Evolutionary conservation across 305 asterid species (phyloP), one percentile per base, ranked within the genome.

Genomic region (Fraxinus nigra): DNA sequence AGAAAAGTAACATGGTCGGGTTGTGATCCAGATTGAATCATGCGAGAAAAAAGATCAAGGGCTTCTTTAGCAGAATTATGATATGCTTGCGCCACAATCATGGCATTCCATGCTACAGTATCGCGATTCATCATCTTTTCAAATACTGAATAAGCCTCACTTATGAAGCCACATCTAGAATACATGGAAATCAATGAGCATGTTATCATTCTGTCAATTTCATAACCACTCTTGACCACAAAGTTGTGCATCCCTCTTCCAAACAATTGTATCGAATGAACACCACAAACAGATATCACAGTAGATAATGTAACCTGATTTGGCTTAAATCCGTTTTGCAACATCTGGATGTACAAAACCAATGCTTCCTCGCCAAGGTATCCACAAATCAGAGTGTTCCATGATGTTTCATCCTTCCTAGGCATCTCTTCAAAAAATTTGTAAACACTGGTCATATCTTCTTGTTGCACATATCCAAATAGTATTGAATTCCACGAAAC

Each of bases 311-410:
- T 92, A 48, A 86, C 87, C 80, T 89, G 91, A 83, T 87, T 88
- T 2, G 95, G 92, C 84, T 63, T 81, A 65, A 87, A 83, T 75
- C 90, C 90, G 8, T 56, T 33, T 48, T 83, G 83, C 84, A 90
- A 84, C 92, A 92, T 90, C 67, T 18, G 83, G 67, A 85, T 78
- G 32, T 79, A 92, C 80, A 90, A 87, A 84, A 72, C 9, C 72
- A 92, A 72, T 33, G 92, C 93, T 76, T 89, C 91, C 83, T 89
- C 91, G 72, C 54, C 86, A 82, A 87, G 91, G 82, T 85, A 87
- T 72, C 90, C 92, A 6, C 90, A 88, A 46, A 92, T 88, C 70
- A 92, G 54, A 73, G 89, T 92, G 88, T 89, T 92, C 95, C 95
- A 92, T 24, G 95, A 88, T 75, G 89, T 86, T 87, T 82, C 89